A percentile compares a stretch with the other conserved stretches of the same genome.
Conservation (phyloP, 2,329 filamentous ascomycete species). For the Calonectria hongkongensis region DNA sequence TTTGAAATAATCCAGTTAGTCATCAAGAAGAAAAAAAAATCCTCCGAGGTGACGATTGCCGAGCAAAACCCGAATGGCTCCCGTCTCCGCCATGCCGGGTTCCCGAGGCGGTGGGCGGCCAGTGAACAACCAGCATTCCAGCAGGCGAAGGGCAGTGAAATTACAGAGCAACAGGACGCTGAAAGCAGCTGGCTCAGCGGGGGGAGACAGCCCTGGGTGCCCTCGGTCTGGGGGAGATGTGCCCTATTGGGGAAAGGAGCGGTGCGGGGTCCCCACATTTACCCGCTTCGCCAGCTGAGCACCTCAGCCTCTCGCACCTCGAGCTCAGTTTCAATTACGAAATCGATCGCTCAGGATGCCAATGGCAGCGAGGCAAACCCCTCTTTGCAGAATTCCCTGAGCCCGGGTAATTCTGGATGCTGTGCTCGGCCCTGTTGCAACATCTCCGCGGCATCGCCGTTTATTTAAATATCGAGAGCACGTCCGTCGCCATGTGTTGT, state of each 20-base stretch:
- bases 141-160: not conserved
- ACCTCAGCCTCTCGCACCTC: conserved; percentile 22
- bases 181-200: not conserved
- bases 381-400: not conserved
- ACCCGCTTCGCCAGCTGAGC: conserved; percentile 38
- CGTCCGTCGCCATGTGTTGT: not conserved
- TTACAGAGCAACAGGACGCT: conserved; percentile 12
- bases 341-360: conserved; percentile 50
- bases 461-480: conserved; percentile 9
- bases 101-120: conserved; percentile 27
- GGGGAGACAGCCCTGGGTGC: not conserved
- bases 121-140: not conserved
- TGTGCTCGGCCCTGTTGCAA: not conserved
- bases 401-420: conserved; percentile 19
- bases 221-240: conserved; percentile 15
- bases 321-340: conserved; percentile 53
- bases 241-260: conserved; percentile 2
- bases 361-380: conserved; percentile 40
- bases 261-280: conserved; percentile 41
- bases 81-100: conserved; percentile 32
- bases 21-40: not conserved
- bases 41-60: conserved; percentile 9
- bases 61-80: conserved; percentile 32
- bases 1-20: conserved; percentile 19
- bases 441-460: conserved; percentile 39